A percentile compares a stretch with the other conserved stretches of the same genome.
phyloP scores from a whole-genome alignment of 805 yeast genomes.

The Candida silvicultrix region DNA sequence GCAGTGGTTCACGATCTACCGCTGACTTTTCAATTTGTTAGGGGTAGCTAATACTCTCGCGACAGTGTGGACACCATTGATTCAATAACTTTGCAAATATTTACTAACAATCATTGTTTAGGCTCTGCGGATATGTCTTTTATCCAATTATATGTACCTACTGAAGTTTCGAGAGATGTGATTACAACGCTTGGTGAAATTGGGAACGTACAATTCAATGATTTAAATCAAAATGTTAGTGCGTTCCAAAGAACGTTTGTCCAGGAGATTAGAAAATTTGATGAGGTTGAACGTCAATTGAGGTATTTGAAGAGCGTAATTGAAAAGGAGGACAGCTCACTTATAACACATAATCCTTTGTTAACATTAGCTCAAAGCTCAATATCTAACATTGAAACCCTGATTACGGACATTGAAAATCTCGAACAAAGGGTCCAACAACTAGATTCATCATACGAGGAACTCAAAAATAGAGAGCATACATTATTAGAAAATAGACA shows the following conservation, averaged over 20 bases:
- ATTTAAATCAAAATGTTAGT: conserved; percentile 72
- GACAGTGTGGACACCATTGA: neutral
- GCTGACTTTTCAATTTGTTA: neutral
- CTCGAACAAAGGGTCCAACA: conserved; percentile 72
- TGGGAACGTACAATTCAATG: conserved; percentile 84
- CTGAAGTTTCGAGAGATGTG: conserved; percentile 82
- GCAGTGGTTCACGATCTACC: too few species aligned
- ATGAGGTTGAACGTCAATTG: conserved; percentile 84
- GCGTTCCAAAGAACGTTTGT: conserved; percentile 90
- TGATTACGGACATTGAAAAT: conserved; percentile 52
- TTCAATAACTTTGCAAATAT: too few species aligned
- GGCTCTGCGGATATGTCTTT: conserved; percentile 97
- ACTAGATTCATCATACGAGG: conserved; percentile 62
- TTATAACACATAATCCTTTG: conserved; percentile 26
- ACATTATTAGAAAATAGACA: conserved; percentile 67
- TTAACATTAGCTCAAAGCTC: conserved; percentile 20
- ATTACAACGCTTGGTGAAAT: conserved; percentile 83
- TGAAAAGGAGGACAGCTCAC: conserved; percentile 36
- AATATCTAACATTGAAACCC: conserved; percentile 54
- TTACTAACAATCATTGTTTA: conserved; percentile 7
- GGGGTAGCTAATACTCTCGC: neutral
- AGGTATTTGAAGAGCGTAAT: conserved; percentile 47
- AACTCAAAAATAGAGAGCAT: conserved; percentile 55
- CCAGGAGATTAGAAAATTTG: conserved; percentile 75
- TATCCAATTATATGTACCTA: conserved; percentile 85